Evolutionary conservation across 495 filamentous ascomycete genomes (phyloP).

Genomic region (Talaromyces stipitatus): DNA sequence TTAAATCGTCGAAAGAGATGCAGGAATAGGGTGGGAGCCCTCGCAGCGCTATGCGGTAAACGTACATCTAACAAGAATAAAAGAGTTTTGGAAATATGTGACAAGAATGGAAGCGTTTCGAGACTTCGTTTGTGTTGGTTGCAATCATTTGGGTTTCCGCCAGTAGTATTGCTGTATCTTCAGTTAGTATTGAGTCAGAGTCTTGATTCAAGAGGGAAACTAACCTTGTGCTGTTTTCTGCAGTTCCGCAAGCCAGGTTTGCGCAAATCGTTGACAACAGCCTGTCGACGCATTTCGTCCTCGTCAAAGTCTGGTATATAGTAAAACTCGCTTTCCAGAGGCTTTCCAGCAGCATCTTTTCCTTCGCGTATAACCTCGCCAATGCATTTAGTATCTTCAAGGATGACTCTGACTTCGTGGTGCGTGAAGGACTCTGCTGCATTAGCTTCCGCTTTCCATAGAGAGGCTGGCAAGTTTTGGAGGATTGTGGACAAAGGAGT

Average conservation of each 20-base stretch:
- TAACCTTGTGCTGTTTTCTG: conserved; percentile 93
- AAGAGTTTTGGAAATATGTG: conserved; percentile 35
- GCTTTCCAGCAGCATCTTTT: conserved; percentile 93
- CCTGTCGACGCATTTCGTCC: conserved; percentile 67
- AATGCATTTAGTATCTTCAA: conserved; percentile 67
- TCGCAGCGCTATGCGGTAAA: conserved; percentile 45
- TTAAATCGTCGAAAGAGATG: conserved; percentile 12
- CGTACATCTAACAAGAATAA: conserved; percentile 16
- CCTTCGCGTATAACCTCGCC: conserved; percentile 84
- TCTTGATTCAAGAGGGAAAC: conserved; percentile 12
- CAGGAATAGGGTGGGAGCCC: conserved; percentile 34
- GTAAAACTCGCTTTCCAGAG: conserved; percentile 92
- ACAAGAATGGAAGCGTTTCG: conserved; percentile 20
- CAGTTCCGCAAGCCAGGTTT: conserved; percentile 84
- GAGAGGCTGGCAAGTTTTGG: conserved; percentile 68
- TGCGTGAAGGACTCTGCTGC: conserved; percentile 42
- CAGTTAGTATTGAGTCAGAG: conserved; percentile 13
- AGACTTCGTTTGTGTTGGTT: neutral
- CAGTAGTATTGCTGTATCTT: conserved; percentile 80
- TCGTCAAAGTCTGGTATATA: conserved; percentile 88
- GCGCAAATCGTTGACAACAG: conserved; percentile 77
- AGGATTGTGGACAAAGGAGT: conserved; percentile 84
- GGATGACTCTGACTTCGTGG: conserved; percentile 57
- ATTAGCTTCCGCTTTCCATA: conserved; percentile 38
- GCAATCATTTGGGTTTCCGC: conserved; percentile 66